Base-by-base conservation (phyloP, 352 stramenopile genomes). In the Ochromonadaceae sp. region DNA sequence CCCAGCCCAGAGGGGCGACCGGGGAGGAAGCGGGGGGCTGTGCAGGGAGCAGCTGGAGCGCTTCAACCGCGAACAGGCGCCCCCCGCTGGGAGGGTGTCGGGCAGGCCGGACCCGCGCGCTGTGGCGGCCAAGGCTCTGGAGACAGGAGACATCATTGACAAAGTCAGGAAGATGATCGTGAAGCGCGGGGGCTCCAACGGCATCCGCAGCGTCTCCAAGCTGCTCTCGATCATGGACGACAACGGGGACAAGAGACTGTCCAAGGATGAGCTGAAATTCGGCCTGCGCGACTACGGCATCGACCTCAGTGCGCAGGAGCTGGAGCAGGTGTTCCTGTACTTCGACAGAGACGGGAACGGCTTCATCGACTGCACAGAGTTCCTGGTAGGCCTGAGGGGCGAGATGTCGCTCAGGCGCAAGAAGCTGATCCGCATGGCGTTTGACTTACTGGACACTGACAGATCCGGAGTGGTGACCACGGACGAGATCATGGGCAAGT, bases 341-440 rank as follows among this genome's bases (percentile, higher is more conserved):
- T 91, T 91, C 68, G 85, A 93, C 68, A 66, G 71, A 34, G 86
- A 92, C 72, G 71, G 85, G 65, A 80, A 84, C 66, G 82, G 83
- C 17, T 65, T 78, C 0, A 79, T 95, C 56, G 81, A 83, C 67
- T 80, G 85, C 38, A 69, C 72, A 17, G 86, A 94, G 65, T 92
- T 95, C 53, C 65, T 95, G 60, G 77, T 82, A 26, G 84, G 80
- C 1, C 72, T 94, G 22, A 73, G 83, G 39, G 39, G 81, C 26
- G 70, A 84, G 3, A 67, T 83, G 49, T 65, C 63, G 32, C 26
- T 32, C 20, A 46, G 70, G 2, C 65, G 78, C 1, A 41, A 58
- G n/a, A 40, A 28, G 4, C 56, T 85, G 26, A 71, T 85, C 14
- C 31, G 67, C 3, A 14, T 70, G 26, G 78, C 78, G 10, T 84